Evolutionary conservation across 805 yeast genomes (phyloP), one percentile per base, ranked within the genome.

Genomic region (Candida nitratophila): DNA sequence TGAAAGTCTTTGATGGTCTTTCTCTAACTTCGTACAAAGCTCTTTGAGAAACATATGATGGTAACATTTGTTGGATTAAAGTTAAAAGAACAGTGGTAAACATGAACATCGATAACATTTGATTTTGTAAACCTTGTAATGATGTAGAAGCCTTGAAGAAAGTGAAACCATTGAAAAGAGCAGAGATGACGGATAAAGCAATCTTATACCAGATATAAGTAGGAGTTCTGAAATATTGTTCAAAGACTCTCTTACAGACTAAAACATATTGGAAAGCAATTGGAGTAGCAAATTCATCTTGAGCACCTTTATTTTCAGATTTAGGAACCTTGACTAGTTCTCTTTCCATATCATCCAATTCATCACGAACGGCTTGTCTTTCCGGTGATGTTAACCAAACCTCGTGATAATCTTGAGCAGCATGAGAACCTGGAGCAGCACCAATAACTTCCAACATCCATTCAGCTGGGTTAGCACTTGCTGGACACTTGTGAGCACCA

Each of bases 371-470:
- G 7, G 71, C 79, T 41, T 63, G 53, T 52, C 71, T 74, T 59
- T 86, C 88, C 0, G 65, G 62, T 29, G 93, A 84, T 39, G 71
- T 68, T 55, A 70, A 61, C 96, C 96, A 86, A 39, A 81, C 86
- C 55, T 83, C 79, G 52, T 75, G 69, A 55, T 79, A 83, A 60
- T 83, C 83, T 61, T 77, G 81, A 39, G 68, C 69, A 14, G 86
- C 81, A 49, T 77, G 81, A 27, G 83, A 75, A 39, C 86, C 87
- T 7, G 87, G 86, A 29, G 87, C 86, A 41, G 87, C 86, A 52
- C 88, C 87, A 51, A 82, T 82, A 50, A 78, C 83, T 49, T 83
- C 84, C 60, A 87, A 70, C 93, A 87, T 87, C 91, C 93, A 87
- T 66, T 86, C 95, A 14, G 88, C 89, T 16, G 90, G 90, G 50